These are phyloP conservation scores for Fusarium sp. DNA, from an alignment of 2,329 filamentous ascomycete species.

Conservation along the genomic window DNA sequence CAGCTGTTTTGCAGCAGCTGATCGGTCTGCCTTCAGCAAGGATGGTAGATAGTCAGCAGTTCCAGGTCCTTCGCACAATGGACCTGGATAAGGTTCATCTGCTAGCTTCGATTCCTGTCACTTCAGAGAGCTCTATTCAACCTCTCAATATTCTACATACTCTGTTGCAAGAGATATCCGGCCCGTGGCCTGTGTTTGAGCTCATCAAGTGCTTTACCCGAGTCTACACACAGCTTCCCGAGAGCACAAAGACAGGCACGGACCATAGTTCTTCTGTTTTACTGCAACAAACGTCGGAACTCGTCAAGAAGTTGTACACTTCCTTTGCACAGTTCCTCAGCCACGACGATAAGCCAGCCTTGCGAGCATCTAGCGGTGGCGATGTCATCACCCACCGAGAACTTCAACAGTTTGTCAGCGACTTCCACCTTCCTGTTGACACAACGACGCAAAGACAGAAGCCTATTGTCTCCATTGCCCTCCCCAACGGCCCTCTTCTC, in stretches of 20 bases:
- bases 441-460: fast-evolving
- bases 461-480: not conserved
- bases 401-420: not conserved
- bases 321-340: constrained; percentile 14
- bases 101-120: not conserved
- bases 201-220: constrained; percentile 13
- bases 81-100: not conserved
- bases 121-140: not conserved
- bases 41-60: constrained; percentile 1
- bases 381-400: constrained; percentile 7
- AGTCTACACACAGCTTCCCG: not conserved
- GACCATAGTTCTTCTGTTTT: not conserved
- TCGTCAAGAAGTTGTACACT: constrained; percentile 9
- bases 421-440: not conserved
- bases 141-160: not conserved
- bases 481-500: constrained; percentile 6
- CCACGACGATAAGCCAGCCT: not conserved
- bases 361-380: not conserved
- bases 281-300: not conserved
- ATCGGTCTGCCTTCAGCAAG: not conserved
- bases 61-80: not conserved
- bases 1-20: not conserved
- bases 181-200: constrained; percentile 8
- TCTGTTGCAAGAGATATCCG: not conserved
- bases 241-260: constrained; percentile 5